Evolutionary conservation across 176 grass and related monocot species (phyloP), one percentile per base, ranked within the genome.

Genomic region (Poa pratensis): DNA sequence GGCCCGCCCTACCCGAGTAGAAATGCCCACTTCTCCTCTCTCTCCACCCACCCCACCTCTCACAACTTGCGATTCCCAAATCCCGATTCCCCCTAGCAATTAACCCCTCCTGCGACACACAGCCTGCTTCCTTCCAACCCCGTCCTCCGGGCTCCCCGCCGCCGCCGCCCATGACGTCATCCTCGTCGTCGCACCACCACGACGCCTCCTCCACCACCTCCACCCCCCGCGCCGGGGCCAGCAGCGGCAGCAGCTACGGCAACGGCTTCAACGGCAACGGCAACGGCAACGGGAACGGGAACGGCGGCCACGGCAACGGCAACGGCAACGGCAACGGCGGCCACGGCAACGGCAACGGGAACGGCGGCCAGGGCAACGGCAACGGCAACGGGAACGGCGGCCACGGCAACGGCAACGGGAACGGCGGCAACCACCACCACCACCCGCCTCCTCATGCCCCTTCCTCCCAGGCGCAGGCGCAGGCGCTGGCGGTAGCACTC

Each of bases 41-140:
- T 9, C 42, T 8, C 2, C 9, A 17, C 54, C 27, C n/a, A 24
- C 76, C 75, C 4, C 57, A 65, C 61, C 32, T 67, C 15, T 45
- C 80, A 46, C 88, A 22, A 49, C 12, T 83, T 48, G 84, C 80
- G 48, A 83, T 91, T 87, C 80, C 81, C 86, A 71, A 85, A 89
- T 91, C 64, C 88, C 77, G 55, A 82, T 84, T 27, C 40, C 37
- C 18, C 55, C 65, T 78, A 11, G 39, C 73, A 50, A 64, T 75
- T 88, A 69, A 66, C 71, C 3, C 78, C 75, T 42, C 85, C 77
- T 51, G 51, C 75, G 12, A 17, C 59, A 27, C 1, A 46, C 45
- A 43, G 9, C 37, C 28, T 26, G 20, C 68, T 70, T 55, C 37
- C 75, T 77, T 55, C 49, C 75, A 23, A 28, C 51, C 27, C 18